These are phyloP conservation scores for Verticillium longisporum DNA, from an alignment of 2,329 filamentous ascomycete species.

Conservation along the genomic window DNA sequence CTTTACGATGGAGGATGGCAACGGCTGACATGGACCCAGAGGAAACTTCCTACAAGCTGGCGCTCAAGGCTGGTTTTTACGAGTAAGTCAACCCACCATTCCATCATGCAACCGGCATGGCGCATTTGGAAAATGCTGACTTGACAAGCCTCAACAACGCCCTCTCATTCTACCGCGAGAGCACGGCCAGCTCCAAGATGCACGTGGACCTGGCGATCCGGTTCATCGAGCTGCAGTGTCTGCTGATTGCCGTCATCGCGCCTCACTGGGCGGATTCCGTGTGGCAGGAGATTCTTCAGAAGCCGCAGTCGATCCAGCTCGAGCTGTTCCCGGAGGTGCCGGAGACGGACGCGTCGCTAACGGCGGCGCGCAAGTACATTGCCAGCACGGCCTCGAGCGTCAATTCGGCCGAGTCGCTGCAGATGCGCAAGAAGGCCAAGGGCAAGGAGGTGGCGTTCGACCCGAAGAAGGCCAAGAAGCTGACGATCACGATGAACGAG, in stretches of 20 bases:
- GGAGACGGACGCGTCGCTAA: slow-evolving; percentile 57
- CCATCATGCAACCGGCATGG: too few relatives aligned
- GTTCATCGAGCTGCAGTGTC: slow-evolving; percentile 81
- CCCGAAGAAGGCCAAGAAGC: slow-evolving; percentile 84
- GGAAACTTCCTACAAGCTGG: slow-evolving; percentile 48
- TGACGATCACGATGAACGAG: slow-evolving; percentile 76
- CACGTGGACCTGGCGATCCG: slow-evolving; percentile 71
- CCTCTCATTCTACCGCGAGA: slow-evolving; percentile 85
- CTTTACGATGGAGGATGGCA: not conserved
- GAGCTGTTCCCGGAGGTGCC: slow-evolving; percentile 68
- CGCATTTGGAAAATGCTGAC: not conserved
- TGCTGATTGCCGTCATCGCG: slow-evolving; percentile 75
- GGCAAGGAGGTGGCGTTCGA: slow-evolving; percentile 83
- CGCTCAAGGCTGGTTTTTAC: slow-evolving; percentile 61
- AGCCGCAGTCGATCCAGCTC: slow-evolving; percentile 68
- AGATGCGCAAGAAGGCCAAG: slow-evolving; percentile 86
- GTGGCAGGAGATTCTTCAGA: slow-evolving; percentile 85
- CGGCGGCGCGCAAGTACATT: slow-evolving; percentile 78
- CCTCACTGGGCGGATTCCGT: slow-evolving; percentile 95
- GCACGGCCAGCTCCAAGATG: slow-evolving; percentile 75
- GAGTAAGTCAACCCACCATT: slow-evolving; percentile 36
- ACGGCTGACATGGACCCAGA: not conserved
- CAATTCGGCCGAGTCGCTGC: slow-evolving; percentile 74
- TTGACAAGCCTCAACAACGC: slow-evolving; percentile 60
- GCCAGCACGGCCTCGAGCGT: slow-evolving; percentile 70